phyloP scores from a whole-genome alignment of 768 basidiomycete genomes.

The Leccinum truebloodii region DNA sequence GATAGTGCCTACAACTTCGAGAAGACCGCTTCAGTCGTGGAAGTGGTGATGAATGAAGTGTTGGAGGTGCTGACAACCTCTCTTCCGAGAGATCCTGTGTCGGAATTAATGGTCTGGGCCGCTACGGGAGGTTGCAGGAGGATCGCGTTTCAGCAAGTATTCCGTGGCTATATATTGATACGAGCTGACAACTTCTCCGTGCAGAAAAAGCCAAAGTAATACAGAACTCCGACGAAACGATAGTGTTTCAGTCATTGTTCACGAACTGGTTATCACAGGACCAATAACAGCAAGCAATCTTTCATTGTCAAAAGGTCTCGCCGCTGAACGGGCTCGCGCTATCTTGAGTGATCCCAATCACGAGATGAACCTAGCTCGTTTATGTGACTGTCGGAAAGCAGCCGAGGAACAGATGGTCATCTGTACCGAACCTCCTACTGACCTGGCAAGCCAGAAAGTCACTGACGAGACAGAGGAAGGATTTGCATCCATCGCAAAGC shows the following conservation, averaged over 20 bases:
- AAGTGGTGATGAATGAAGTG: conserved; percentile 66
- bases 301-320: conserved; percentile 66
- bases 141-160: conserved; percentile 46
- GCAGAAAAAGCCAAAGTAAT: conserved; percentile 47
- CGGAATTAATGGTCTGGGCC: conserved; percentile 69
- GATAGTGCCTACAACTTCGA: conserved; percentile 80
- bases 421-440: conserved; percentile 16
- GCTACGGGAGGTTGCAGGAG: conserved; percentile 56
- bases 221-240: conserved; percentile 46
- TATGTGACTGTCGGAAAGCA: conserved; percentile 44
- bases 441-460: conserved; percentile 23
- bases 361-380: conserved; percentile 42
- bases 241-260: conserved; percentile 58
- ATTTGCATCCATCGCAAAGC: conserved; percentile 45
- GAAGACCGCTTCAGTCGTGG: conserved; percentile 57
- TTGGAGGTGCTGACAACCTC: conserved; percentile 59
- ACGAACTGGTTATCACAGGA: conserved; percentile 55
- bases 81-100: conserved; percentile 69
- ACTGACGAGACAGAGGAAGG: conserved; percentile 52
- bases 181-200: conserved; percentile 2
- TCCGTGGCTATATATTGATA: neutral
- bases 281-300: conserved; percentile 61
- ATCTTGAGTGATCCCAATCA: conserved; percentile 49
- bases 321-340: conserved; percentile 60
- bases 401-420: conserved; percentile 16